Conservation (phyloP, 2,329 filamentous ascomycete species). For the Phialocephala subalpina region DNA sequence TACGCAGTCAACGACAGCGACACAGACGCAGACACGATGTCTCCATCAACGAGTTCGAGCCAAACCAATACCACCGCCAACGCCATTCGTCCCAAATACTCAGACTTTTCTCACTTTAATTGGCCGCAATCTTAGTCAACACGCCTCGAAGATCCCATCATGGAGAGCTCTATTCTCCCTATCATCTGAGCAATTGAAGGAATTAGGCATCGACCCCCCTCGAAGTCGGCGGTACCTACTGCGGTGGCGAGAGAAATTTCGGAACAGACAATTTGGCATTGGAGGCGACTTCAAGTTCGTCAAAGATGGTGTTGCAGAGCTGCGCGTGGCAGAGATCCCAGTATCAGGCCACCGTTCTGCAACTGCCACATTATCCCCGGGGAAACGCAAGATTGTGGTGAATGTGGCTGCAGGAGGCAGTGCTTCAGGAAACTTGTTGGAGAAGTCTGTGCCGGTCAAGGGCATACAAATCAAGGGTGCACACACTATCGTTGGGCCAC, state of each 20-base stretch:
- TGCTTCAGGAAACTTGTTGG: constrained; percentile 42
- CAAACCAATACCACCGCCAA: constrained; percentile 69
- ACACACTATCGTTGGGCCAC: constrained; percentile 77
- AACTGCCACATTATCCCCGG: constrained; percentile 60
- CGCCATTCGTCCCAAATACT: constrained; percentile 86
- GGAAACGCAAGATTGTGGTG: constrained; percentile 61
- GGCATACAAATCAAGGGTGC: constrained; percentile 75
- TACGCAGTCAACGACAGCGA: constrained; percentile 37
- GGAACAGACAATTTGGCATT: constrained; percentile 77
- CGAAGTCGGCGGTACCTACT: constrained; percentile 85
- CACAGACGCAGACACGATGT: constrained; percentile 43
- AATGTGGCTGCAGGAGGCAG: constrained; percentile 60
- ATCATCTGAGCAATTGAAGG: constrained; percentile 77
- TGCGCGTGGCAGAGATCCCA: constrained; percentile 55
- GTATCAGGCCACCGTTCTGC: constrained; percentile 44
- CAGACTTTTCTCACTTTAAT: constrained; percentile 89
- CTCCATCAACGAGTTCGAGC: constrained; percentile 49
- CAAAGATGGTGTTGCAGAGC: constrained; percentile 58
- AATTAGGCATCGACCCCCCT: constrained; percentile 86
- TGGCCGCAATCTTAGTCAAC: constrained; percentile 83
- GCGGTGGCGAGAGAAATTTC: constrained; percentile 86
- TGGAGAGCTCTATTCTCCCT: constrained; percentile 93
- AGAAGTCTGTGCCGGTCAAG: constrained; percentile 60
- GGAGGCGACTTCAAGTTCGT: constrained; percentile 85
- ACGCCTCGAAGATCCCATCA: constrained; percentile 85